These are phyloP conservation scores for Ophiostoma pallidulum DNA, from an alignment of 2,329 filamentous ascomycete species.

Conservation along the genomic window DNA sequence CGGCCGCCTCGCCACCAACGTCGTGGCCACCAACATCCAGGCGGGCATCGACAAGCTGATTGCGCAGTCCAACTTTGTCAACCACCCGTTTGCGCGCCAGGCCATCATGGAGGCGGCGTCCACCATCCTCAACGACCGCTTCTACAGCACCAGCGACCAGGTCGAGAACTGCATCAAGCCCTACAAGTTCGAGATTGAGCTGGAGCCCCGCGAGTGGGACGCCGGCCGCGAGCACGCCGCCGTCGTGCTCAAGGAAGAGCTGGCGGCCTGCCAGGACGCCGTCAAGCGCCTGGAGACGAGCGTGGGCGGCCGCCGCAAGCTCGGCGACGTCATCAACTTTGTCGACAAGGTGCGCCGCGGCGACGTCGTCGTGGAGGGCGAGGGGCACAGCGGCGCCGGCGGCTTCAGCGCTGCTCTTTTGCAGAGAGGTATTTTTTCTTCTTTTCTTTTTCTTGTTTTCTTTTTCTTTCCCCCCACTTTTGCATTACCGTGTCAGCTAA, in stretches of 20 bases:
- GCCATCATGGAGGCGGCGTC: constrained; percentile 89
- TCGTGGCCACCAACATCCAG: constrained; percentile 82
- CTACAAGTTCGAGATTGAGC: constrained; percentile 95
- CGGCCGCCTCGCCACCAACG: constrained; percentile 81
- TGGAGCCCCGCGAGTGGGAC: constrained; percentile 82
- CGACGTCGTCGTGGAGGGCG: constrained; percentile 74
- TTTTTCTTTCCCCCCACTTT: not conserved
- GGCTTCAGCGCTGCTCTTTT: constrained; percentile 86
- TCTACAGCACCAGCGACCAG: constrained; percentile 95
- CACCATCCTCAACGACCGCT: constrained; percentile 83
- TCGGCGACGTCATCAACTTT: constrained; percentile 82
- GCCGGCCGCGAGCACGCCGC: constrained; percentile 76
- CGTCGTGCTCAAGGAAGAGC: constrained; percentile 73
- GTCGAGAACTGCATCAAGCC: constrained; percentile 99
- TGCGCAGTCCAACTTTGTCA: constrained; percentile 70
- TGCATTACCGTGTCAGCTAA: no score
- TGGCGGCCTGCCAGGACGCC: constrained; percentile 73
- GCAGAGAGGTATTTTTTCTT: constrained; percentile 55
- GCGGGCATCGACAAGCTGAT: constrained; percentile 73
- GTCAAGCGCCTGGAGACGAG: constrained; percentile 64
- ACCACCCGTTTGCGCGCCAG: constrained; percentile 84
- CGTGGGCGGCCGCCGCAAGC: constrained; percentile 73
- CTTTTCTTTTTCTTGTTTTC: not conserved
- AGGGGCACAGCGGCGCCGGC: constrained; percentile 74
- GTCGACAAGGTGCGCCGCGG: constrained; percentile 84